Evolutionary conservation across 257 asterid genomes (phyloP), one percentile per base, ranked within the genome.

Genomic region (Ilex aquifolium): DNA sequence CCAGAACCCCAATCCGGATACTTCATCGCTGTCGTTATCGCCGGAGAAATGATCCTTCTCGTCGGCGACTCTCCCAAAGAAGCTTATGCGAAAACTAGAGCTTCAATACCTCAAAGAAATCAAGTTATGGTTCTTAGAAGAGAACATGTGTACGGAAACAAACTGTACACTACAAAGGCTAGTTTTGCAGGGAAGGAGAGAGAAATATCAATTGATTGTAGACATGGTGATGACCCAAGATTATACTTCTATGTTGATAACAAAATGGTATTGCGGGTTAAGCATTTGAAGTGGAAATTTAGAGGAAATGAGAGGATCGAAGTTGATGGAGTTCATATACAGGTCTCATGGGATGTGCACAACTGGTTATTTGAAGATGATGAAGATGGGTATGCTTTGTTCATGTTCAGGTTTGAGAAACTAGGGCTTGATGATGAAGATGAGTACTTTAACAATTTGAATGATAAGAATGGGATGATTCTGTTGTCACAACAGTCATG

Each of bases 211-310:
- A 72, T 84, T 42, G 88, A 84, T 31, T 84, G 88, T 57, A 58
- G 71, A 27, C 53, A 62, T 13, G 79, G 69, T 14, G 66, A 63
- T 16, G 82, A 79, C 50, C 81, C 88, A 13, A 71, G 76, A 40
- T 50, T 84, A 31, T 72, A 54, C 44, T 66, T 84, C 13, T 48
- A 60, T 30, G 56, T 84, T 8, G 86, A 77, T 61, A 62, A 60
- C 57, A 64, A 77, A 61, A 69, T 69, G 72, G 77, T 69, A 12
- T 50, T 84, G 59, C 77, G 79, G 61, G 73, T 84, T 7, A 84
- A 81, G 79, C 88, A 79, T 31, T 55, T 84, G 60, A 84, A 75
- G 27, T 84, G 91, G 91, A 84, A 84, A 59, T 84, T 84, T 75
- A 74, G 91, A 58, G 91, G 91, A 21, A 84, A 78, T 59, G 84